Percentiles rank a stretch among this genome's conserved stretches.
These are phyloP conservation scores for Paraglomus brasilianum DNA, from an alignment of 192 early-diverging fungal genomes.

Conservation along the genomic window DNA sequence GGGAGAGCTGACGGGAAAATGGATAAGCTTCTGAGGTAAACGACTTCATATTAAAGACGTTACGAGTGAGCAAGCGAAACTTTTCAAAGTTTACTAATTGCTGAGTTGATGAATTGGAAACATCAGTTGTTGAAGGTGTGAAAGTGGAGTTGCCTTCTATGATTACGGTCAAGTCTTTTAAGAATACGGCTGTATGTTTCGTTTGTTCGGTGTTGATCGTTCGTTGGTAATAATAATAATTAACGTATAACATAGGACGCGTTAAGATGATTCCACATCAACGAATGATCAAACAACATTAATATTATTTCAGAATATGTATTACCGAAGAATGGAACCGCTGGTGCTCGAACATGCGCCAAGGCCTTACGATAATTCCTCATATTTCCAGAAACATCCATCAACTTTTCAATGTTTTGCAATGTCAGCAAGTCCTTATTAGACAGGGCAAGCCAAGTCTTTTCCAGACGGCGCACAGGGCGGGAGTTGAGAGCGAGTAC, in stretches of 20 bases:
- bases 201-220: background rate
- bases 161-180: slow-evolving; percentile 75
- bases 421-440: slow-evolving; percentile 46
- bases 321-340: slow-evolving; percentile 62
- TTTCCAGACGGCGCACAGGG: slow-evolving; percentile 54
- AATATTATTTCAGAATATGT: background rate
- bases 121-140: slow-evolving; percentile 5
- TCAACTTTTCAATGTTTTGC: slow-evolving; percentile 51
- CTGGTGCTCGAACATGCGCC: slow-evolving; percentile 42
- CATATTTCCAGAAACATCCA: slow-evolving; percentile 70
- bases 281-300: background rate
- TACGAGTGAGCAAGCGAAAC: slow-evolving; percentile 42
- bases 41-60: slow-evolving; percentile 33
- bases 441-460: slow-evolving; percentile 58
- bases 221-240: background rate
- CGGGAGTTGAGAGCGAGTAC: slow-evolving; percentile 56
- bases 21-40: slow-evolving; percentile 17
- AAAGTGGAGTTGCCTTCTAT: slow-evolving; percentile 67
- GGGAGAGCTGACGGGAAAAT: too few relatives aligned
- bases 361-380: slow-evolving; percentile 56
- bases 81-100: slow-evolving; percentile 51
- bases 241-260: background rate
- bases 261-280: background rate
- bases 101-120: background rate
- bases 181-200: slow-evolving; percentile 45